Conservation (phyloP, 2,329 filamentous ascomycete species). For the Reticulascus tulasneorum region DNA sequence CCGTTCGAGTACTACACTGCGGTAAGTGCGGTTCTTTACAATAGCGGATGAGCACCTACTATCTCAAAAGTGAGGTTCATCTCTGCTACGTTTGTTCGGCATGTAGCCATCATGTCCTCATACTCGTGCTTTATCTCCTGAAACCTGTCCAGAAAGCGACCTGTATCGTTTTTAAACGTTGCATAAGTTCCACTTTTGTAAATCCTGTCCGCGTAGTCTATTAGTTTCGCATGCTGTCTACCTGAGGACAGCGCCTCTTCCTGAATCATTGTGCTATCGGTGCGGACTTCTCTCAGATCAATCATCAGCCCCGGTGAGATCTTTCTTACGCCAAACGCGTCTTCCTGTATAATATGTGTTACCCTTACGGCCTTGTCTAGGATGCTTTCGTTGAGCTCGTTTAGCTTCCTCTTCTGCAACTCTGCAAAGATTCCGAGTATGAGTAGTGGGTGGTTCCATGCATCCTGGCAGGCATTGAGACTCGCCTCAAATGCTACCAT, state of each 20-base stretch:
- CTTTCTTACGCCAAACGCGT: too few species aligned
- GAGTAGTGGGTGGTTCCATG: neutral
- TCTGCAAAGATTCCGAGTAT: slow-evolving; percentile 3
- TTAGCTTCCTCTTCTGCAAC: neutral
- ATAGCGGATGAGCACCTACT: neutral
- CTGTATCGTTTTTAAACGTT: neutral
- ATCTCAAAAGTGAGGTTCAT: neutral
- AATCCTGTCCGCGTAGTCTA: neutral
- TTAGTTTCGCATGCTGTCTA: neutral
- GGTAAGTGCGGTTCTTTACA: neutral
- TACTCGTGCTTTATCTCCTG: neutral
- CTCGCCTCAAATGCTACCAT: too few species aligned
- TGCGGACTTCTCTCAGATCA: neutral
- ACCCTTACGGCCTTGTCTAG: too few species aligned
- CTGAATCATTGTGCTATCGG: neutral
- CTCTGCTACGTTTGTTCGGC: neutral
- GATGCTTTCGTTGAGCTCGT: neutral
- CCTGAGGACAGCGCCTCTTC: neutral
- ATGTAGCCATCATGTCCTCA: neutral
- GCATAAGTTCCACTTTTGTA: neutral
- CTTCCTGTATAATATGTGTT: too few species aligned
- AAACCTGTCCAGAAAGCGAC: neutral
- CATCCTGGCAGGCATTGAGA: too few species aligned
- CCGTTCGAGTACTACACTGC: neutral
- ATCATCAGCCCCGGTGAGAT: neutral